Evolutionary conservation across 176 grass and related monocot species (phyloP).

Genomic region (Eleusine coracana): DNA sequence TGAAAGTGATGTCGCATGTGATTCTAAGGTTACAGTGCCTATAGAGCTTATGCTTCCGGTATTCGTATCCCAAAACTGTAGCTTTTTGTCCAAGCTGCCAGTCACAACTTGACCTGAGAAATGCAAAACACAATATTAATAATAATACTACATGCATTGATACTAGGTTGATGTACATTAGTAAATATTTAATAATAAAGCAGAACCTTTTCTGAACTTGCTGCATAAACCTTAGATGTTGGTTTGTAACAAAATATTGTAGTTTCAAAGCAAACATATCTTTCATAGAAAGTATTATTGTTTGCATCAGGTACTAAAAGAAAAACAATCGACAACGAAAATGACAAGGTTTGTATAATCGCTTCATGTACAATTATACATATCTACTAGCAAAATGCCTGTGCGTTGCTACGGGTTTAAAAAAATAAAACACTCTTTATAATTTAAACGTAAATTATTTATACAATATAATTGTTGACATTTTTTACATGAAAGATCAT

Average conservation of each 20-base stretch:
- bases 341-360: not conserved
- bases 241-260: not conserved
- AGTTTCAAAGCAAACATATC: slow-evolving; percentile 10
- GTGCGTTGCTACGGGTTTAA: no score
- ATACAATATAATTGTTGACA: no score
- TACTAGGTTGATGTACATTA: not conserved
- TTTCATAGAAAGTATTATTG: not conserved
- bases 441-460: no score
- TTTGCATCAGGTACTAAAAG: not conserved
- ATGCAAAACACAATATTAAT: slow-evolving; percentile 1
- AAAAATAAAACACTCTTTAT: no score
- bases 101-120: slow-evolving; percentile 67
- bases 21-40: slow-evolving; percentile 37
- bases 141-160: slow-evolving; percentile 7
- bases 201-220: not conserved
- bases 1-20: slow-evolving; percentile 63
- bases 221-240: not conserved
- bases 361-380: slow-evolving; percentile 26
- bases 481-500: no score
- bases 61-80: slow-evolving; percentile 61
- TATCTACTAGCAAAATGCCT: no score
- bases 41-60: slow-evolving; percentile 35
- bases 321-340: slow-evolving; percentile 13
- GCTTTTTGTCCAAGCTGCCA: slow-evolving; percentile 59
- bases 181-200: slow-evolving; percentile 35